Base-by-base conservation (phyloP, 306 rosid genomes). In the Fragaria ananassa region DNA sequence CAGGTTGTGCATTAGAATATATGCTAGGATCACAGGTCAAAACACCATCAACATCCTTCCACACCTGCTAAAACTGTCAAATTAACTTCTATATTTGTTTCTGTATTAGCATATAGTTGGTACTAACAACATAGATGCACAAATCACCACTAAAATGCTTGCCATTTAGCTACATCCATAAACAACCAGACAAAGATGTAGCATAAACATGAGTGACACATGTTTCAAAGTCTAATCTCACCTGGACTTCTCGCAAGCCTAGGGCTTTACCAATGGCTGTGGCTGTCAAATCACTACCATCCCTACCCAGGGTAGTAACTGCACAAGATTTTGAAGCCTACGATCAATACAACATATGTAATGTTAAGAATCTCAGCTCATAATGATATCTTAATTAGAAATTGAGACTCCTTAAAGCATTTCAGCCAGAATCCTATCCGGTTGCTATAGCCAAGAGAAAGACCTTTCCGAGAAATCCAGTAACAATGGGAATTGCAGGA, bases 31-130 rank as follows among this genome's bases (percentile, higher is more conserved):
- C 93, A 42, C 87, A 84, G 61, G 93, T 87, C 83, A 87, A 82
- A 84, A 89, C 91, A 57, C 93, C 93, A 85, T 89, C 90, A 80
- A 89, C 93, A 82, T 89, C 91, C 84, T 89, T 89, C 93, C 93
- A 89, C 39, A 89, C 90, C 93, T 89, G 86, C 39, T 51, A 53
- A 42, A 53, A 76, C 25, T 29, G 13, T 76, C 53, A 76, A 67
- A 9, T 65, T 49, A 66, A 3, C 62, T 67, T 56, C 67, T 17
- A 27, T 25, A 67, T 66, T 27, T 65, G 68, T 35, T 49, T 14
- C 15, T 29, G n/a, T 18, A 63, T 8, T 46, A 29, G 46, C 70
- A 44, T 29, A 21, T 2, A 21, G 69, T 57, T 42, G 46, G 72
- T 4, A 53, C 34, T 29, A 69, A 10, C 37, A 44, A 77, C 29